Conservation (phyloP, 1,284 basidiomycete genomes). For the Caloboletus firmus region DNA sequence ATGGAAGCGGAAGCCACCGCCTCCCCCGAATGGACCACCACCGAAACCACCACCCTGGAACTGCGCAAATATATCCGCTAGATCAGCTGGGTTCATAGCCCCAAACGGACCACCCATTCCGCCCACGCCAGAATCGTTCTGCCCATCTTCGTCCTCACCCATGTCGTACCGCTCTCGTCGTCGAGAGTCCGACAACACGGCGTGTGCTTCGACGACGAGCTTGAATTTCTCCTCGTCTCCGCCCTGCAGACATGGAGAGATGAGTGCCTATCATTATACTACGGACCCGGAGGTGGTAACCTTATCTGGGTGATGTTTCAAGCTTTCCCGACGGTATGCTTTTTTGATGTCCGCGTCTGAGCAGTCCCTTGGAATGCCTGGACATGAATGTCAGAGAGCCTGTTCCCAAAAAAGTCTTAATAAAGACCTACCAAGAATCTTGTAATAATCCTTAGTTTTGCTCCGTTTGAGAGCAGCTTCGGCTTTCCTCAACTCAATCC, state of each 20-base stretch:
- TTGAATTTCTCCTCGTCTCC: slow-evolving; percentile 88
- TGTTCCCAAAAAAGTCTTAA: background rate
- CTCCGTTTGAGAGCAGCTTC: slow-evolving; percentile 77
- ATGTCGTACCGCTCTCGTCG: slow-evolving; percentile 71
- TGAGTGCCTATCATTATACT: slow-evolving; percentile 8
- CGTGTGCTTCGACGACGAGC: slow-evolving; percentile 73
- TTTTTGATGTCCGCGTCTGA: slow-evolving; percentile 76
- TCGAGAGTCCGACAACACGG: slow-evolving; percentile 70
- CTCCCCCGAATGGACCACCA: slow-evolving; percentile 25
- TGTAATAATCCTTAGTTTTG: slow-evolving; percentile 86
- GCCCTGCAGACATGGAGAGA: slow-evolving; percentile 39
- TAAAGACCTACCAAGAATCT: slow-evolving; percentile 53
- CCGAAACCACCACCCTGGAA: slow-evolving; percentile 45
- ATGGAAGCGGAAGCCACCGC: slow-evolving; percentile 29
- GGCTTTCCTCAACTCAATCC: slow-evolving; percentile 71
- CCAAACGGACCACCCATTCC: slow-evolving; percentile 39
- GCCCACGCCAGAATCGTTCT: slow-evolving; percentile 43
- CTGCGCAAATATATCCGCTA: slow-evolving; percentile 65
- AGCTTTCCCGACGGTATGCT: slow-evolving; percentile 71
- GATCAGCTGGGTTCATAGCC: slow-evolving; percentile 46
- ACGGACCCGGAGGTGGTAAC: slow-evolving; percentile 32
- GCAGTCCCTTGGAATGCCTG: slow-evolving; percentile 57
- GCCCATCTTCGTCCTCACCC: slow-evolving; percentile 75
- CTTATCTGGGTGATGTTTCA: slow-evolving; percentile 86
- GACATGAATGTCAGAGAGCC: slow-evolving; percentile 36